Base-by-base conservation (phyloP, 176 grass and related monocot species). In the Dactylis glomerata region DNA sequence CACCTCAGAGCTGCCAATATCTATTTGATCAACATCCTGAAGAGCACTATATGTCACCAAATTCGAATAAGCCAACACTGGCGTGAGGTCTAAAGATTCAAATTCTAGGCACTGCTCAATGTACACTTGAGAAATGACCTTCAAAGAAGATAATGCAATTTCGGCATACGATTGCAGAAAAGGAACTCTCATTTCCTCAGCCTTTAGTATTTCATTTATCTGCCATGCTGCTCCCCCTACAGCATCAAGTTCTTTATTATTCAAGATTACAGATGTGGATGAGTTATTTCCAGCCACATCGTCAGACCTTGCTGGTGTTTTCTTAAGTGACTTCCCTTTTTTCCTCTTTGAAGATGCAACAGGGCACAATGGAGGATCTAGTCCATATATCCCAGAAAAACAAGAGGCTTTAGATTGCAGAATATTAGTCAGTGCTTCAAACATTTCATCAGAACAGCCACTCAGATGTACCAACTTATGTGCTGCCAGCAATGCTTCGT, bases 141-240 rank as follows among this genome's bases (percentile, higher is more conserved):
- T 93, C 46, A 98, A 51, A 56, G 85, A 87, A 41, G 96, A 94
- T 84, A 84, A 92, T 84, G 73, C 76, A 73, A 75, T 70, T 15
- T 86, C 87, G 59, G 89, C 88, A 82, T 89, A 79, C 37, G 93
- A 98, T 73, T 92, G 82, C 45, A 98, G 73, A 88, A 93, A 84
- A 24, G 70, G 68, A 69, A 80, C 78, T 84, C 84, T 86, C 61
- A 78, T 87, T n/a, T 90, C 81, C 66, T 96, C 86, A 61, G 44
- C 76, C 52, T 84, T 85, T 67, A 94, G 75, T 78, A 98, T 82
- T 30, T 91, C 75, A 86, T 89, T 94, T 55, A 98, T 84, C 81
- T 98, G 96, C 91, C 93, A 98, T 52, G 96, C 86, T 83, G 86
- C 81, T 38, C 87, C 87, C 3, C 78, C 83, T 83, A 86, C 87